Evolutionary conservation across 768 basidiomycete genomes (phyloP).

Genomic region (Podaxis sp.): DNA sequence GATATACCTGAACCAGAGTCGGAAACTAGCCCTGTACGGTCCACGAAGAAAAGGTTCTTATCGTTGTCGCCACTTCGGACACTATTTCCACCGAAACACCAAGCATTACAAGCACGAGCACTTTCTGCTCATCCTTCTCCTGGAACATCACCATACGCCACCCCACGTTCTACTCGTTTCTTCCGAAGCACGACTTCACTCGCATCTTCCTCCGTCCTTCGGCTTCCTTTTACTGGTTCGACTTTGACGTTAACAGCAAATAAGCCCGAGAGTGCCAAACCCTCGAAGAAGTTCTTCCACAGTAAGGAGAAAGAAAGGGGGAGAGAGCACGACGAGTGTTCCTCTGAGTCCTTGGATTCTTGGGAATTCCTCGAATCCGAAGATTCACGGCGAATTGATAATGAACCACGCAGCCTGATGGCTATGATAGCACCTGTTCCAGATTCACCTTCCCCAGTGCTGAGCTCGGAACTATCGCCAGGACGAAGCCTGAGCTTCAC

Average conservation of each 20-base stretch:
- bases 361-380: constrained; percentile 42
- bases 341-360: constrained; percentile 21
- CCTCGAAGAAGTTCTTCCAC: constrained; percentile 33
- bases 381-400: constrained; percentile 10
- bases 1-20: not conserved
- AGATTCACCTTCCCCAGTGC: constrained; percentile 12
- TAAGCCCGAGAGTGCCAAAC: constrained; percentile 25
- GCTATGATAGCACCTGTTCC: constrained; percentile 21
- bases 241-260: constrained; percentile 21
- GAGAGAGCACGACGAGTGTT: constrained; percentile 22
- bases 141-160: constrained; percentile 35
- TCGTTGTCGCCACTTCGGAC: constrained; percentile 44
- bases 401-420: constrained; percentile 23
- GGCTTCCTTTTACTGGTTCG: constrained; percentile 17
- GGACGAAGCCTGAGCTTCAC: constrained; percentile 25
- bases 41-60: constrained; percentile 33
- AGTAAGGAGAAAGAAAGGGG: constrained; percentile 29
- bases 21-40: constrained; percentile 12
- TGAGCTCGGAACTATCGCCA: constrained; percentile 17
- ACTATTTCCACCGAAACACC: constrained; percentile 37
- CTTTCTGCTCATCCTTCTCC: constrained; percentile 39
- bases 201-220: constrained; percentile 33
- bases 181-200: constrained; percentile 45
- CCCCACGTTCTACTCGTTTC: constrained; percentile 27
- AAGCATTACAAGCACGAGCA: constrained; percentile 25